Conservation (phyloP, 2,329 filamentous ascomycete genomes). For the Knufia petricola region DNA sequence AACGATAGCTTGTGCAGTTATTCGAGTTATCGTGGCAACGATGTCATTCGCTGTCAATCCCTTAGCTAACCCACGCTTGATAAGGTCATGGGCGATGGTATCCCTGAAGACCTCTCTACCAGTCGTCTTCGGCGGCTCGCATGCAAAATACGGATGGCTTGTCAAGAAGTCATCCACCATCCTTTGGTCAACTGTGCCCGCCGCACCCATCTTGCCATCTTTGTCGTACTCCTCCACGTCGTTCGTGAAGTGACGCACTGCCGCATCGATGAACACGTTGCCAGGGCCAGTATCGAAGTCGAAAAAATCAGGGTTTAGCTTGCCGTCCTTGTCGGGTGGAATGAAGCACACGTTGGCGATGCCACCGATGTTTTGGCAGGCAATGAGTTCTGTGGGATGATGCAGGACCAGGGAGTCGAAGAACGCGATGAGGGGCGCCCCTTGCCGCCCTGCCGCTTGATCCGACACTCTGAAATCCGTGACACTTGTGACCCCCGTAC, state of each 20-base stretch:
- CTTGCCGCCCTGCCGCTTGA: slow-evolving; percentile 47
- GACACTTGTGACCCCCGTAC: slow-evolving; percentile 49
- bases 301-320: slow-evolving; percentile 33
- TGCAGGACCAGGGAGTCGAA: slow-evolving; percentile 49
- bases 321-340: slow-evolving; percentile 35
- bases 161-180: slow-evolving; percentile 45
- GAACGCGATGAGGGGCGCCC: slow-evolving; percentile 48
- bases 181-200: slow-evolving; percentile 41
- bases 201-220: slow-evolving; percentile 42
- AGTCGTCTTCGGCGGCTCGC: slow-evolving; percentile 47
- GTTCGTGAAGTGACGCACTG: slow-evolving; percentile 45
- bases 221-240: slow-evolving; percentile 43
- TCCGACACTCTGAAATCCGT: slow-evolving; percentile 51
- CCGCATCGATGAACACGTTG: slow-evolving; percentile 48
- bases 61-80: slow-evolving; percentile 37
- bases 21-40: slow-evolving; percentile 50
- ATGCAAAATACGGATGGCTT: slow-evolving; percentile 41
- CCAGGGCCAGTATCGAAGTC: slow-evolving; percentile 50
- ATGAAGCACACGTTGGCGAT: slow-evolving; percentile 55
- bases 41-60: slow-evolving; percentile 43
- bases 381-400: slow-evolving; percentile 47
- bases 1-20: slow-evolving; percentile 51
- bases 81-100: slow-evolving; percentile 44
- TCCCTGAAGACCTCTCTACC: slow-evolving; percentile 52
- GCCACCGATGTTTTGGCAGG: slow-evolving; percentile 53